phyloP scores from a whole-genome alignment of 1,139 yeast species.

The Candida tropicalis region DNA sequence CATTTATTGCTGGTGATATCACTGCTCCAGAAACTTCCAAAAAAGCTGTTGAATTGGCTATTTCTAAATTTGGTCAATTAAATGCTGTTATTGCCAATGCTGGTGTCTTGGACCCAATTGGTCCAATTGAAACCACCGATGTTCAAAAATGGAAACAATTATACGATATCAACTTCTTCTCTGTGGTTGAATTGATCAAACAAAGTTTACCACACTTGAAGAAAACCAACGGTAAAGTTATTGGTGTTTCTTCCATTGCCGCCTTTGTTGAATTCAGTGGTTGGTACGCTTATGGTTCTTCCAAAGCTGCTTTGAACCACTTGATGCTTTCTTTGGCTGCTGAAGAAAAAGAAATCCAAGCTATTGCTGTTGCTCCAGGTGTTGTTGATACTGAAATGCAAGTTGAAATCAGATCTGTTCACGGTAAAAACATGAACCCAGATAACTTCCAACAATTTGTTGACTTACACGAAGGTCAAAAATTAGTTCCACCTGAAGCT shows the following conservation, averaged over 20 bases:
- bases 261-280: conserved; percentile 60
- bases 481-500: conserved; percentile 63
- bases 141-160: conserved; percentile 61
- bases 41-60: conserved; percentile 50
- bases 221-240: conserved; percentile 57
- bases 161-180: conserved; percentile 79
- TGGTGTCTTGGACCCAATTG: conserved; percentile 83
- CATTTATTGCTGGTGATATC: conserved; percentile 69
- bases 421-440: conserved; percentile 58
- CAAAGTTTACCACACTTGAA: conserved; percentile 62
- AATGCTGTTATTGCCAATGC: conserved; percentile 84
- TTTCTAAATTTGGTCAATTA: conserved; percentile 57
- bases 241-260: conserved; percentile 89
- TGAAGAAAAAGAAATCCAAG: conserved; percentile 62
- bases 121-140: conserved; percentile 51
- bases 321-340: conserved; percentile 64
- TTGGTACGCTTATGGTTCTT: conserved; percentile 90
- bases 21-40: conserved; percentile 40
- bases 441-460: conserved; percentile 59
- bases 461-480: conserved; percentile 55
- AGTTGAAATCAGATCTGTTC: conserved; percentile 62
- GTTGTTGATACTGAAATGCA: conserved; percentile 93
- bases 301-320: conserved; percentile 88
- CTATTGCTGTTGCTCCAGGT: conserved; percentile 87
- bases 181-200: conserved; percentile 66